Evolutionary conservation across 495 filamentous ascomycete genomes (phyloP), one percentile per base, ranked within the genome.

Genomic region (Hyaloscypha hepaticicola): DNA sequence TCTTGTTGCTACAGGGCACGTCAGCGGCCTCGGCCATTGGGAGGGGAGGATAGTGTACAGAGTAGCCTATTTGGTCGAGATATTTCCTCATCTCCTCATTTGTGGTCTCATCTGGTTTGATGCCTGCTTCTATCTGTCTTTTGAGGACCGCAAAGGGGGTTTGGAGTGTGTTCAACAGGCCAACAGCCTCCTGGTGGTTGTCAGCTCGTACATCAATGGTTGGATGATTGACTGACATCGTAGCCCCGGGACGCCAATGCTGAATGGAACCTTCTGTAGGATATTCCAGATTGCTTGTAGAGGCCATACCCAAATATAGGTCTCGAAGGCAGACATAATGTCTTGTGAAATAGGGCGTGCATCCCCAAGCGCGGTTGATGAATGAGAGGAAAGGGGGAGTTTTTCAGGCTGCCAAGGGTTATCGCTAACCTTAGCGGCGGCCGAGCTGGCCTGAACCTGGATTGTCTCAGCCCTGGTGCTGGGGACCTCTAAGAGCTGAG

Each of bases 121-220:
- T 78, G 45, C 91, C 87, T 7, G 86, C 87, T 69, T 88, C 87
- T 28, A 85, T 81, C 56, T 94, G 85, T 58, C 86, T 84, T 64
- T 96, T 85, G 34, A 97, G 83, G 52, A 90, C 81, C 49, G 87
- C 82, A 74, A 87, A 92, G 63, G 96, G 96, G 21, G 90, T 90
- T 72, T 98, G 95, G 34, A 97, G 81, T 21, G 91, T 87, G 73
- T 99, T 99, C 74, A 99, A 87, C 27, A 91, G 84, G 60, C 88
- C 80, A 64, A 99, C 85, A 21, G 95, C 95, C 77, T 91, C 91
- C 87, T 91, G 60, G 6, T 9, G 7, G 12, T 51, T 21, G 65
- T 67, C 5, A 63, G 58, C 50, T 41, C 26, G 63, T 52, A 49
- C 8, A 52, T 58, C 22, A 48, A 58, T n/a, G 27, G 22, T 5